Conservation (phyloP, 2,329 filamentous ascomycete species). For the Cladobotryum protrusum region DNA sequence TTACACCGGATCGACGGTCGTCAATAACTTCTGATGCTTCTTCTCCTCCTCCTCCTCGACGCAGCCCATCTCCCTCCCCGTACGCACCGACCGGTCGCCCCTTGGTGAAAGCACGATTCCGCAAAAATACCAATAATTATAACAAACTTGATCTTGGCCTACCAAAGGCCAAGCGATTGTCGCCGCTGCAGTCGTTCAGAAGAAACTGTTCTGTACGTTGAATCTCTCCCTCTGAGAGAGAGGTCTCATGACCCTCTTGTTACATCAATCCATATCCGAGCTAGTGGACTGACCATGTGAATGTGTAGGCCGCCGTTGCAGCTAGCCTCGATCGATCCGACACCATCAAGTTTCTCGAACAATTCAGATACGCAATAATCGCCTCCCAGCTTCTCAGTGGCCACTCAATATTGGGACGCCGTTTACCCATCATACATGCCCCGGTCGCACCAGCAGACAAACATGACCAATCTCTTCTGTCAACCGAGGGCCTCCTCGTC, state of each 20-base stretch:
- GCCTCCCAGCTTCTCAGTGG: slow-evolving; percentile 82
- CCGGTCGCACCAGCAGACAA: slow-evolving; percentile 9
- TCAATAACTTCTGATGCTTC: slow-evolving; percentile 32
- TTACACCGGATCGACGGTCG: slow-evolving; percentile 26
- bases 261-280: neutral
- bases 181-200: slow-evolving; percentile 39
- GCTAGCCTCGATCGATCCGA: slow-evolving; percentile 69
- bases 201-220: slow-evolving; percentile 46
- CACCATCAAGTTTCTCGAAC: slow-evolving; percentile 80
- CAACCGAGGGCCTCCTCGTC: slow-evolving; percentile 45
- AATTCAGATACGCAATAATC: slow-evolving; percentile 88
- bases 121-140: slow-evolving; percentile 33
- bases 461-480: slow-evolving; percentile 26
- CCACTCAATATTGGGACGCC: slow-evolving; percentile 45
- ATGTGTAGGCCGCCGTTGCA: slow-evolving; percentile 57
- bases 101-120: slow-evolving; percentile 47
- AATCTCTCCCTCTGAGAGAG: neutral
- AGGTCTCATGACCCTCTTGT: neutral
- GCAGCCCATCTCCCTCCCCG: slow-evolving; percentile 38
- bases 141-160: neutral
- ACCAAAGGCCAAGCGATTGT: slow-evolving; percentile 13
- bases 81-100: slow-evolving; percentile 55
- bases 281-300: neutral
- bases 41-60: slow-evolving; percentile 20
- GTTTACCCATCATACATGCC: slow-evolving; percentile 18